Conservation (phyloP, 2,329 filamentous ascomycete genomes). For the Taxawa tesnikishii region DNA sequence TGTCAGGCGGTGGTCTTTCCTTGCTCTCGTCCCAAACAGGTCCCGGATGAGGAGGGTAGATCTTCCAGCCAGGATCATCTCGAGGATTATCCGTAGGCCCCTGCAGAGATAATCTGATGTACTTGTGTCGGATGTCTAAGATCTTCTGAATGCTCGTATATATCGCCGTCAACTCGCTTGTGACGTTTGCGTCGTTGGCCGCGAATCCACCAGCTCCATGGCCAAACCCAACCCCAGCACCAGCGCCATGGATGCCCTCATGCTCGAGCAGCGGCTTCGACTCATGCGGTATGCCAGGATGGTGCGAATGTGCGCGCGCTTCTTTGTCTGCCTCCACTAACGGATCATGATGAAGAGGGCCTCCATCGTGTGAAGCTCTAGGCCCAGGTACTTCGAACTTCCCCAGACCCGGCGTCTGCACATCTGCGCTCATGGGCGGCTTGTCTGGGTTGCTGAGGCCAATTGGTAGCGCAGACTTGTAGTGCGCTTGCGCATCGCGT, state of each 20-base stretch:
- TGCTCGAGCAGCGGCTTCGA: conserved; percentile 40
- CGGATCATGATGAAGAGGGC: conserved; percentile 10
- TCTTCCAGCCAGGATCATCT: conserved; percentile 68
- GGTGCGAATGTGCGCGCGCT: conserved; percentile 35
- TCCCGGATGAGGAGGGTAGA: conserved; percentile 85
- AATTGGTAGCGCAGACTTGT: conserved; percentile 21
- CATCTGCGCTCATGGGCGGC: conserved; percentile 14
- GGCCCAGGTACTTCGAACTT: conserved; percentile 13
- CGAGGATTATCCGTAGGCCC: conserved; percentile 75
- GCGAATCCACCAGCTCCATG: conserved; percentile 52
- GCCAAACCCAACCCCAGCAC: conserved; percentile 48
- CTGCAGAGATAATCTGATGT: conserved; percentile 76
- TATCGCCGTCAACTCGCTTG: conserved; percentile 71
- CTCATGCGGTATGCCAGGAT: conserved; percentile 43
- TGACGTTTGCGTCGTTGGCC: conserved; percentile 65
- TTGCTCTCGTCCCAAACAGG: conserved; percentile 57
- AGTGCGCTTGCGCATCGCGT: conserved; percentile 9
- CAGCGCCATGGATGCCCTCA: conserved; percentile 45
- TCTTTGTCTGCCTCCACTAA: conserved; percentile 35
- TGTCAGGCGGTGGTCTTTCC: no score
- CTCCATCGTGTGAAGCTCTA: conserved; percentile 3
- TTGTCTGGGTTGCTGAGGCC: conserved; percentile 21
- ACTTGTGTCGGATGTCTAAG: conserved; percentile 78
- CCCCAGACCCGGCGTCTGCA: conserved; percentile 18
- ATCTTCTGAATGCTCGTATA: conserved; percentile 85